These are phyloP conservation scores for Nitzschia sp. DNA, from an alignment of 108 stramenopile genomes.

Conservation along the genomic window DNA sequence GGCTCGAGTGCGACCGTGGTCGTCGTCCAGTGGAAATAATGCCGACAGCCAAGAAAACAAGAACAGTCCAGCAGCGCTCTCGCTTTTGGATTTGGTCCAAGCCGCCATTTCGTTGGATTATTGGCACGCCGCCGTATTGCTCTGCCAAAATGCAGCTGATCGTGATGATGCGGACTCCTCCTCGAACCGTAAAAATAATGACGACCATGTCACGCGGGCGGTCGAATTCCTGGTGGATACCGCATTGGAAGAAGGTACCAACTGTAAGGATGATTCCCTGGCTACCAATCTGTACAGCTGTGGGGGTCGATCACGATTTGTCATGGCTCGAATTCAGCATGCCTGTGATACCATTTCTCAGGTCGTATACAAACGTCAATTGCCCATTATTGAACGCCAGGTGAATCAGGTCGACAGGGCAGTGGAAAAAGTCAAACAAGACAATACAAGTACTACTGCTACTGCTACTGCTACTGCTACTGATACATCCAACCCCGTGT, in stretches of 20 bases:
- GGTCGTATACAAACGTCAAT: conserved; percentile 49
- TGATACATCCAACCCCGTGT: too few species aligned
- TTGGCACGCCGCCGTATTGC: conserved; percentile 63
- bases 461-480: too few species aligned
- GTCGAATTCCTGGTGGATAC: conserved; percentile 56
- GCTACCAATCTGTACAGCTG: conserved; percentile 57
- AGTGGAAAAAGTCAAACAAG: conserved; percentile 33
- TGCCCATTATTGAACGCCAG: conserved; percentile 68
- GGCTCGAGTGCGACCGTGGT: conserved; percentile 57
- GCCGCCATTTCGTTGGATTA: conserved; percentile 52
- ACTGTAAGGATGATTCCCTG: conserved; percentile 61
- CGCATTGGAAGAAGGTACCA: conserved; percentile 59
- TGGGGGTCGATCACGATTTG: conserved; percentile 60
- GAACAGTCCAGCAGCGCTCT: conserved; percentile 19
- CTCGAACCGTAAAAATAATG: too few species aligned
- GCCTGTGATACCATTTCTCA: conserved; percentile 74
- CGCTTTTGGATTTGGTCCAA: conserved; percentile 40
- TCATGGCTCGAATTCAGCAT: conserved; percentile 70
- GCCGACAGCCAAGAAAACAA: neutral
- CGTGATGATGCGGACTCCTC: too few species aligned
- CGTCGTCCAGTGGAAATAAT: neutral
- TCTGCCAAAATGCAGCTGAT: conserved; percentile 58
- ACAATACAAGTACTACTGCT: too few species aligned
- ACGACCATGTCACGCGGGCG: too few species aligned
- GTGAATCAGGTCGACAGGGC: conserved; percentile 67